Conservation (phyloP, 495 filamentous ascomycete genomes). For the Aspergillus egyptiacus region DNA sequence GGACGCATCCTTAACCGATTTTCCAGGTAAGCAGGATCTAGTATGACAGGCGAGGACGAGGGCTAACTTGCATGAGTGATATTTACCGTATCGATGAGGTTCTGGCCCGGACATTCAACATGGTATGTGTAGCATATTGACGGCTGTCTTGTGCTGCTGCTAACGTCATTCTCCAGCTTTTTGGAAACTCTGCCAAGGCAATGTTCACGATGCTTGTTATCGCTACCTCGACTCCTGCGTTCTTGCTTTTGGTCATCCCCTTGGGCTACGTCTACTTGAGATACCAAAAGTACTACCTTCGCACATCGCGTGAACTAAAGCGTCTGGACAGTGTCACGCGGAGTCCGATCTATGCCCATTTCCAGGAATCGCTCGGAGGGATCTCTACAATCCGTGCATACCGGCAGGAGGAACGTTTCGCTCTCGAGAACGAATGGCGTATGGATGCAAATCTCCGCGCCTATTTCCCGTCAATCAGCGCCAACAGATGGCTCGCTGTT, state of each 20-base stretch:
- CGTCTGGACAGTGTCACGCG: conserved; percentile 90
- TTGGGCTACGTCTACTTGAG: conserved; percentile 77
- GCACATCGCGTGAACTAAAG: conserved; percentile 94
- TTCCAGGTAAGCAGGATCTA: conserved; percentile 58
- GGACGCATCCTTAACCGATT: conserved; percentile 96
- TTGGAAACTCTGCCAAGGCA: conserved; percentile 80
- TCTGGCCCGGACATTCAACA: conserved; percentile 84
- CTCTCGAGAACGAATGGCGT: conserved; percentile 93
- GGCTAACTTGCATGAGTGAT: conserved; percentile 50
- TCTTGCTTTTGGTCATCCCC: conserved; percentile 74
- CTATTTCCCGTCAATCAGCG: conserved; percentile 93
- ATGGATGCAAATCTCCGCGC: conserved; percentile 93
- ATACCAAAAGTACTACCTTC: conserved; percentile 95
- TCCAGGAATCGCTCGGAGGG: conserved; percentile 93
- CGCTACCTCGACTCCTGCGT: conserved; percentile 70
- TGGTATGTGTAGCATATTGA: conserved; percentile 43
- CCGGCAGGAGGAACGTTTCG: conserved; percentile 78
- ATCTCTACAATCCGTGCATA: conserved; percentile 98
- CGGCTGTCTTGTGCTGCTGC: conserved; percentile 6
- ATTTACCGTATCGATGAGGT: conserved; percentile 96
- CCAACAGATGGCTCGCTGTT: conserved; percentile 95
- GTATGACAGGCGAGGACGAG: neutral
- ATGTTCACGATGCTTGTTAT: conserved; percentile 85
- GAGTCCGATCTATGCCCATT: conserved; percentile 96
- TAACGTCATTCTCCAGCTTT: conserved; percentile 54